Evolutionary conservation across 257 asterid genomes (phyloP).

Genomic region (Solanum ossicruentum): DNA sequence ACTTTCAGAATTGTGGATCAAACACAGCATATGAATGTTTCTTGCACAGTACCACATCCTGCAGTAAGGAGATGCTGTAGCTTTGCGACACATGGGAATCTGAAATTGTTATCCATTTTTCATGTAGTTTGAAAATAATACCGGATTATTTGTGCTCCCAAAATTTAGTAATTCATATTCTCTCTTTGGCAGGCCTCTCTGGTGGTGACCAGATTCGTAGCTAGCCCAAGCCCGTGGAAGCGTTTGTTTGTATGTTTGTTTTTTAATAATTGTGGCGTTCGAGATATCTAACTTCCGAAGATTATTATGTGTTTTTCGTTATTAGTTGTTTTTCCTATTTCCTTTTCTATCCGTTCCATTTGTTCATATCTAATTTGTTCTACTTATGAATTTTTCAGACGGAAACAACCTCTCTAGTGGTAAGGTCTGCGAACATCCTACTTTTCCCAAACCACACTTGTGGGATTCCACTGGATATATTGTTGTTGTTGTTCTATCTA

Average conservation of each 20-base stretch:
- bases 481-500: too few relatives aligned
- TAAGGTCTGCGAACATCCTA: not conserved
- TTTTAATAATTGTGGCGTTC: too few relatives aligned
- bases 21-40: not conserved
- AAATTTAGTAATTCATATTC: not conserved
- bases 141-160: not conserved
- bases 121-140: not conserved
- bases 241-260: not conserved
- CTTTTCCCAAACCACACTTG: too few relatives aligned
- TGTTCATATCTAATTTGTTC: too few relatives aligned
- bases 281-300: too few relatives aligned
- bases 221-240: not conserved
- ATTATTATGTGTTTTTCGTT: too few relatives aligned
- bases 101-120: not conserved
- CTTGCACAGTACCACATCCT: not conserved
- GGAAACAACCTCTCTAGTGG: too few relatives aligned
- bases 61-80: not conserved
- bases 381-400: too few relatives aligned
- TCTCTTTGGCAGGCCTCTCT: not conserved
- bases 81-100: not conserved
- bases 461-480: too few relatives aligned
- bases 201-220: not conserved
- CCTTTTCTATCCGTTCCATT: too few relatives aligned
- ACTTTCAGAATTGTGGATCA: not conserved
- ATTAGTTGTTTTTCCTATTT: too few relatives aligned